These are phyloP conservation scores for Durusdinium trenchii DNA, from an alignment of 73 alveolate genomes.

Conservation along the genomic window DNA sequence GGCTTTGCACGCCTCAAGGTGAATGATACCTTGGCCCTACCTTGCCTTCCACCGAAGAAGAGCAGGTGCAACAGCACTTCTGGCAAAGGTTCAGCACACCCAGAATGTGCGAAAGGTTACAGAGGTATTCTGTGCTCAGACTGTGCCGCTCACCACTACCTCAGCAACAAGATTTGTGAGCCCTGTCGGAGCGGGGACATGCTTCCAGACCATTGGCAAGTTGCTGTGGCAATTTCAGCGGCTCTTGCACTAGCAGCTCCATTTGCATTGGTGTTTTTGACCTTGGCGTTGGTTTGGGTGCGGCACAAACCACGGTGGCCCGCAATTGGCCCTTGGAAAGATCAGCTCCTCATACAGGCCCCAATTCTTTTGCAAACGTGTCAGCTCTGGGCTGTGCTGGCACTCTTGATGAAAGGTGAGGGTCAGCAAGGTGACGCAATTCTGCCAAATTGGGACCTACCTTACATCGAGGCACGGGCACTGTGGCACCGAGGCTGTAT, in stretches of 20 bases:
- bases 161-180: not conserved
- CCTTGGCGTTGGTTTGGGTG: not conserved
- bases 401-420: not conserved
- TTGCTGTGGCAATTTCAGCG: not conserved
- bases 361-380: conserved; percentile 13
- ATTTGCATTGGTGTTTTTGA: not conserved
- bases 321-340: not conserved
- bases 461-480: conserved; percentile 5
- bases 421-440: not conserved
- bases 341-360: not conserved
- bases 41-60: not conserved
- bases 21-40: not conserved
- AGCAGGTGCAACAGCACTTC: not conserved
- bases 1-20: not conserved
- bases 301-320: not conserved
- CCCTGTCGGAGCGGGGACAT: not conserved
- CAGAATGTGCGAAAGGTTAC: not conserved
- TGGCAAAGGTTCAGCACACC: not conserved
- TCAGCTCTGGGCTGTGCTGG: conserved; percentile 37
- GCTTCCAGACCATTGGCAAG: no score
- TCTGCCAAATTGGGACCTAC: not conserved
- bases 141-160: not conserved
- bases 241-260: not conserved
- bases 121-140: conserved; percentile 11
- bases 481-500: no score